Evolutionary conservation across 106 monocot species (phyloP), one percentile per base, ranked within the genome.

Genomic region (Narthecium ossifragum): DNA sequence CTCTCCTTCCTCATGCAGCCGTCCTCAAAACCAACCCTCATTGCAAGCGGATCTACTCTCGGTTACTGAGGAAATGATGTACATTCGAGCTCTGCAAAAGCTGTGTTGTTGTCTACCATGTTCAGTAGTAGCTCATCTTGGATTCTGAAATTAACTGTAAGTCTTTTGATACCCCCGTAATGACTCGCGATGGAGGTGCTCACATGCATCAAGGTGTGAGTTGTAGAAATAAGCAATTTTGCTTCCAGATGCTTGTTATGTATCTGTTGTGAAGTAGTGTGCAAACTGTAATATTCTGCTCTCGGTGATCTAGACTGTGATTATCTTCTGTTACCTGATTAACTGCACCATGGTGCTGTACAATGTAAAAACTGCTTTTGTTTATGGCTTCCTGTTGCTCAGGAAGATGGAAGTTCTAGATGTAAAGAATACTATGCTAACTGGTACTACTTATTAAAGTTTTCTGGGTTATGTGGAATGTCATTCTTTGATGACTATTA

Each of bases 31-130:
- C 58, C 34, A 58, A 25, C 58, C 58, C 58, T 4, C 24, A 58
- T 12, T 58, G 58, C 22, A 58, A 58, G 25, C 36, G 58, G 36
- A 58, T 58, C n/a, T 58, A 38, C 24, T 58, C 58, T 5, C 58
- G 66, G 20, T 21, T 61, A 13, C 38, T 64, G 33, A 77, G 24
- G 61, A 77, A 66, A 31, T 71, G 58, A 77, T 40, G 60, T 51
- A 31, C 2, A 21, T 52, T 20, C 11, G 15, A 38, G 31, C 38
- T 60, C 25, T 13, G 21, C 25, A 22, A 40, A 34, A 52, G 59
- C 58, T 20, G 22, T 58, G 58, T 58, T 58, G 58, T 58, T 58
- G 58, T 58, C 37, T 9, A 23, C 37, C 34, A 43, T 34, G 21
- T 37, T 38, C 17, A 24, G 37, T 58, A 58, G n/a, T 56, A 56